Conservation (phyloP, 192 early-diverging fungal species). For the Entomortierella chlamydospora region DNA sequence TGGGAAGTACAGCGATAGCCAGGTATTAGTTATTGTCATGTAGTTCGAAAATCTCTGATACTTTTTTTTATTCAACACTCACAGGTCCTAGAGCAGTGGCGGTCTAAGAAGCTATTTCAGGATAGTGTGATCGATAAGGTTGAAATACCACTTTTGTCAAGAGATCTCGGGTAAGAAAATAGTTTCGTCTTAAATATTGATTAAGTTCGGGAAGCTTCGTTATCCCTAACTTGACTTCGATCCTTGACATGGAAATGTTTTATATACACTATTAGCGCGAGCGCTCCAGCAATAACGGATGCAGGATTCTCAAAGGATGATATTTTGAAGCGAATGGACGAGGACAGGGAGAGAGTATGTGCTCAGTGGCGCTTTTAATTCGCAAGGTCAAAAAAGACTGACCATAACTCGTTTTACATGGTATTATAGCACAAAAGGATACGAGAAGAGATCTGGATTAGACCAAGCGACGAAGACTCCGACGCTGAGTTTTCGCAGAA, state of each 20-base stretch:
- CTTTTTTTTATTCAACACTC: not conserved
- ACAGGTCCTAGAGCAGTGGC: constrained; percentile 42
- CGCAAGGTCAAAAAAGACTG: not conserved
- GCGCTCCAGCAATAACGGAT: constrained; percentile 12
- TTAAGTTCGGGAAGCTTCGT: not conserved
- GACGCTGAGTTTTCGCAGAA: constrained; percentile 58
- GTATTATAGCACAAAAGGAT: constrained; percentile 61
- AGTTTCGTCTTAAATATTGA: not conserved
- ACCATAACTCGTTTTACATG: not conserved
- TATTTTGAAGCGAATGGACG: constrained; percentile 68
- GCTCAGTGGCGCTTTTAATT: not conserved
- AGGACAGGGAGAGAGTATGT: constrained; percentile 67
- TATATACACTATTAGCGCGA: constrained; percentile 10
- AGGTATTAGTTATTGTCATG: not conserved
- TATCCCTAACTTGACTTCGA: not conserved
- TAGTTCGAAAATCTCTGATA: not conserved
- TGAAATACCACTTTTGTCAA: constrained; percentile 47
- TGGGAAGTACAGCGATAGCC: constrained; percentile 17
- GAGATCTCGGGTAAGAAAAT: constrained; percentile 55
- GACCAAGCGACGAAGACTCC: constrained; percentile 56
- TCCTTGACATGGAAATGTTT: too few relatives aligned
- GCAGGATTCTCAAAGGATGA: constrained; percentile 60
- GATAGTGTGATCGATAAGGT: constrained; percentile 47
- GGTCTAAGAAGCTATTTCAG: constrained; percentile 14
- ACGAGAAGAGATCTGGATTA: constrained; percentile 68